Evolutionary conservation across 108 stramenopile species (phyloP).

Genomic region (Cyclostephanos tholiformis): DNA sequence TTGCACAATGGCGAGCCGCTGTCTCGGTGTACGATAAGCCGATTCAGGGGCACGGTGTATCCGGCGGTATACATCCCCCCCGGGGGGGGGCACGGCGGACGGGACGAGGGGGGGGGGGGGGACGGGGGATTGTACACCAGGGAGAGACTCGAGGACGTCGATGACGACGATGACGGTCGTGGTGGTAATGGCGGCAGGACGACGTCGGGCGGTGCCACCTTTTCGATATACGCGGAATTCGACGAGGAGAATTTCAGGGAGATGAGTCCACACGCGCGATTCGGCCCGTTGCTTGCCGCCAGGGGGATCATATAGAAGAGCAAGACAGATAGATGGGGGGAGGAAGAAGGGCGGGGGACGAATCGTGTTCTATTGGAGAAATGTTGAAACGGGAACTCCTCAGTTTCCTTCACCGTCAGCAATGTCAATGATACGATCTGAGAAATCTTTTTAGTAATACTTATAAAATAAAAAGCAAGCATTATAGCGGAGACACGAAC

Average conservation of each 20-base stretch:
- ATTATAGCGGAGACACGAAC: too few species aligned
- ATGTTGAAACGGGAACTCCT: too few species aligned
- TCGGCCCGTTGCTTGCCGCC: conserved; percentile 80
- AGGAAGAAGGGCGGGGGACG: not conserved
- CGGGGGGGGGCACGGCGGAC: conserved; percentile 18
- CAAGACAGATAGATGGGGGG: not conserved
- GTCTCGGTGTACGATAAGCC: conserved; percentile 69
- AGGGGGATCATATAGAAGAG: conserved; percentile 69
- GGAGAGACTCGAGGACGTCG: conserved; percentile 16
- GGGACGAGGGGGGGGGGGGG: conserved; percentile 49
- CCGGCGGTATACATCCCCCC: conserved; percentile 71
- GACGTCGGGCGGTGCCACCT: conserved; percentile 20
- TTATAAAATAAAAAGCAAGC: too few species aligned
- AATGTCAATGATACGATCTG: too few species aligned
- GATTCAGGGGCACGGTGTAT: conserved; percentile 80
- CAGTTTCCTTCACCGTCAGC: too few species aligned
- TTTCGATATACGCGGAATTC: conserved; percentile 54
- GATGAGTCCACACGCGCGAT: conserved; percentile 70
- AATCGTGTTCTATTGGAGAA: too few species aligned
- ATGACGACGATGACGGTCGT: conserved; percentile 2
- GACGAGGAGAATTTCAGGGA: conserved; percentile 69
- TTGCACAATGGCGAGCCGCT: conserved; percentile 78
- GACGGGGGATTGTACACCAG: not conserved
- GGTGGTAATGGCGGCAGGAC: conserved; percentile 13
- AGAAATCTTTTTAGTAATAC: too few species aligned